phyloP scores from a whole-genome alignment of 116 monocot genomes.

The Dioscorea cayenensis region DNA sequence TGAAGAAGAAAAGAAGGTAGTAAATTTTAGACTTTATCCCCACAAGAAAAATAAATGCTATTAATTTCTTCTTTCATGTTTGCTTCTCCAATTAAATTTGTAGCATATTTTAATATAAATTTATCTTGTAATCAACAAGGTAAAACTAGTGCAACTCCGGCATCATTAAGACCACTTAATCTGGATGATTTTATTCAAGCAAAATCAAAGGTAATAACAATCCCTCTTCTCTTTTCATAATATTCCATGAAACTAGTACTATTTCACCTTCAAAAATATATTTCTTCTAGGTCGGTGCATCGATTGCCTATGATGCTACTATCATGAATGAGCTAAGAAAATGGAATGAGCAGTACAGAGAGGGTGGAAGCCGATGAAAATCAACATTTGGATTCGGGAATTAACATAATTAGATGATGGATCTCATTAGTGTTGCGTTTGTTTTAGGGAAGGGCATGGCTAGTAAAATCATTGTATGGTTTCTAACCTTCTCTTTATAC shows the following conservation, averaged over 20 bases:
- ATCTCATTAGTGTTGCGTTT: background rate
- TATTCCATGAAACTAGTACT: background rate
- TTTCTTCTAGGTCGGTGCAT: conserved; percentile 72
- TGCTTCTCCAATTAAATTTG: background rate
- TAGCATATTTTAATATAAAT: background rate
- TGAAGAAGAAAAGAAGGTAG: conserved; percentile 78
- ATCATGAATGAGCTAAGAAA: conserved; percentile 89
- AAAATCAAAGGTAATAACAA: conserved; percentile 65
- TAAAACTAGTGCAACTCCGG: conserved; percentile 4
- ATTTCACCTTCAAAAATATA: background rate
- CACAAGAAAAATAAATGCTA: background rate
- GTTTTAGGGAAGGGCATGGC: no score
- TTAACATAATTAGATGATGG: conserved; percentile 8
- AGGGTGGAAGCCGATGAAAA: conserved; percentile 73
- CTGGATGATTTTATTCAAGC: conserved; percentile 79
- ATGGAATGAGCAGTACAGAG: conserved; percentile 96
- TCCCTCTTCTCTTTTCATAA: background rate
- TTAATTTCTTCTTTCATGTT: background rate
- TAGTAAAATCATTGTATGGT: no score
- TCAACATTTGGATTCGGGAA: conserved; percentile 82
- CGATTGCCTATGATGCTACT: conserved; percentile 85
- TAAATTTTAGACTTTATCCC: background rate
- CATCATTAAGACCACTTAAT: conserved; percentile 56
- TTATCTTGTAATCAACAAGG: conserved; percentile 32
- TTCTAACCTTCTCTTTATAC: no score